Evolutionary conservation across 257 asterid species (phyloP), one percentile per base, ranked within the genome.

Genomic region (Solanum appendiculatum): DNA sequence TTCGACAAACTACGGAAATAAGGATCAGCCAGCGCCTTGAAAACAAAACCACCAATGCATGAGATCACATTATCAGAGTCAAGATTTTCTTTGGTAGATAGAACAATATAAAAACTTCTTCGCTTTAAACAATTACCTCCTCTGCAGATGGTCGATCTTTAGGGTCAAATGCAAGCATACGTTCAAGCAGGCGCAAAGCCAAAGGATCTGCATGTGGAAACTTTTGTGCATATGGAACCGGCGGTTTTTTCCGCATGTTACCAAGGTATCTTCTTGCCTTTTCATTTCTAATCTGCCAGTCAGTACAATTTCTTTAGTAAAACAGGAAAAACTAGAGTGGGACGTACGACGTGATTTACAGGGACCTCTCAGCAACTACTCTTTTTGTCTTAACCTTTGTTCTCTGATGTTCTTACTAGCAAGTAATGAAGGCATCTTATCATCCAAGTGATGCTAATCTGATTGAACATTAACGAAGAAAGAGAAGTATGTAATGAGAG

Each of bases 191-290:
- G 88, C 88, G 89, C 89, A 96, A 94, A 87, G 99, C 98, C 88
- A 95, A 88, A 31, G 97, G 98, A 90, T 96, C 98, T 15, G 89
- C 95, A 88, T 91, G 82, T 34, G 97, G 98, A 88, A 95, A 94
- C 88, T 94, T 96, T 88, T 95, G 98, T 25, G 91, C 40, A 89
- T 90, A 94, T 54, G 98, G 98, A 90, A 96, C 89, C 37, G 95
- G 98, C 75, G 87, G 94, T 85, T 96, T 96, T 91, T 91, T 96
- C 20, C 98, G 92, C 99, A 96, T 94, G 86, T 91, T 94, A 90
- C 94, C 90, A 42, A 96, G 97, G 88, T 96, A 96, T 91, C 99
- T 90, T 92, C 98, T 94, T 25, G 99, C 99, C 94, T 96, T 96
- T 89, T 96, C 99, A 89, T 96, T 96, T 89, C 99, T 93, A 93